Base-by-base conservation (phyloP, 176 grass and related monocot genomes). In the Musa acuminata region DNA sequence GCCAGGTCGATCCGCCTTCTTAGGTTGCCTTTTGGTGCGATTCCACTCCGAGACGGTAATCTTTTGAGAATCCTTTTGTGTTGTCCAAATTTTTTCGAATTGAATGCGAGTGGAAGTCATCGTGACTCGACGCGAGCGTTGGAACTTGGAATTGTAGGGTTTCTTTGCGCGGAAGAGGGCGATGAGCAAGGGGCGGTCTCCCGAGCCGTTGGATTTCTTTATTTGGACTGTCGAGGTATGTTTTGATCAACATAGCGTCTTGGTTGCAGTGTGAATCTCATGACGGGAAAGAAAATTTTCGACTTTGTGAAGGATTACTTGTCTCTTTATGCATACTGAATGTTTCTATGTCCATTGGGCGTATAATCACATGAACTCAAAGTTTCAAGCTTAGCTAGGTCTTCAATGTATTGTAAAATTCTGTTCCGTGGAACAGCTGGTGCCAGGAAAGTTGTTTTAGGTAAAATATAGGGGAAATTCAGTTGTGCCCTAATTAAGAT, bases 141-240 rank as follows among this genome's bases (percentile, higher is more conserved):
- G 52, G 9, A 21, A 10, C 27, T 74, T 20, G 52, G 24, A 17
- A 17, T 75, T 75, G 71, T 71, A 86, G 80, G 70, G 27, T 75
- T 71, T 62, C 49, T 72, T 79, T 21, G 17, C 13, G n/a, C 76
- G 74, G 65, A 82, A 77, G 82, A 82, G 62, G 72, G 84, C 87
- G 72, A 80, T 74, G 84, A 81, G 79, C 62, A 82, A 85, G 7
- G 85, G 79, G 55, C 82, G 82, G 59, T 84, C 84, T 51, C 88
- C 88, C 19, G 84, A 90, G 63, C 84, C 88, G 53, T 72, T 87
- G 62, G 84, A 90, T 87, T 84, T 90, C 79, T 90, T 90, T 85
- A 87, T 90, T 54, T 91, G 88, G 88, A 91, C 88, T 50, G 82
- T 91, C 29, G 85, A 91, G 84, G 88, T 91, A 74, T 74, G 52